Evolutionary conservation across 352 stramenopile species (phyloP).

Genomic region (Phytopythium boreale): DNA sequence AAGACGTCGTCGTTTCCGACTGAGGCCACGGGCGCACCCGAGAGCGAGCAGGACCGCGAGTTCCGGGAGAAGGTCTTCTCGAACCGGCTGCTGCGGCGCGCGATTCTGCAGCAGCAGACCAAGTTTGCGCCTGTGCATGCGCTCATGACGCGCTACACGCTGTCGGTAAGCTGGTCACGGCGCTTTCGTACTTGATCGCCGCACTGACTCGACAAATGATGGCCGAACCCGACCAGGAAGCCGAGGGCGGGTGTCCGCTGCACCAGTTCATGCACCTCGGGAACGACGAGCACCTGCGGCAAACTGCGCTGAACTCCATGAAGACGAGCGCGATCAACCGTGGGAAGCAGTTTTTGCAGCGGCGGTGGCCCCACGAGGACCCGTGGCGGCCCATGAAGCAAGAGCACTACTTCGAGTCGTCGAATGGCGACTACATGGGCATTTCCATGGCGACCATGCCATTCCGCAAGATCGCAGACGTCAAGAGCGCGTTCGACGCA

Average conservation of each 20-base stretch:
- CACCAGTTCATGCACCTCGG: slow-evolving; percentile 37
- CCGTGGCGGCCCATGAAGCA: slow-evolving; percentile 17
- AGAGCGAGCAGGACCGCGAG: slow-evolving; percentile 10
- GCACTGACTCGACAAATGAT: neutral
- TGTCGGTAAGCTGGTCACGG: slow-evolving; percentile 17
- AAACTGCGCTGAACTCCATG: slow-evolving; percentile 20
- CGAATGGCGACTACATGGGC: slow-evolving; percentile 20
- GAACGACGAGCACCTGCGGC: slow-evolving; percentile 19
- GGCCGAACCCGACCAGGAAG: slow-evolving; percentile 5
- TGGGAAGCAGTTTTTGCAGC: slow-evolving; percentile 26
- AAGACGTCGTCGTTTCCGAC: slow-evolving; percentile 15
- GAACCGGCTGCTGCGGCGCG: slow-evolving; percentile 13
- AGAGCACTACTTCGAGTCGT: slow-evolving; percentile 21
- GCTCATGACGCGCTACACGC: slow-evolving; percentile 24
- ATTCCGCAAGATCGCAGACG: slow-evolving; percentile 26
- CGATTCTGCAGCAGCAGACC: slow-evolving; percentile 17
- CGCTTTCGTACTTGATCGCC: neutral
- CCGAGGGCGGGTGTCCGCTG: slow-evolving; percentile 15
- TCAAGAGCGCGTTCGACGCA: slow-evolving; percentile 28
- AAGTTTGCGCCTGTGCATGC: slow-evolving; percentile 28
- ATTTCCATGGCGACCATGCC: slow-evolving; percentile 27
- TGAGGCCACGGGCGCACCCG: slow-evolving; percentile 8
- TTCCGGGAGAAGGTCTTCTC: slow-evolving; percentile 15
- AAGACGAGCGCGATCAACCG: slow-evolving; percentile 29
- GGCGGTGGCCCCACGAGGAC: slow-evolving; percentile 30